phyloP scores from a whole-genome alignment of 2,329 filamentous ascomycete genomes.

The Teratosphaeria viscida region DNA sequence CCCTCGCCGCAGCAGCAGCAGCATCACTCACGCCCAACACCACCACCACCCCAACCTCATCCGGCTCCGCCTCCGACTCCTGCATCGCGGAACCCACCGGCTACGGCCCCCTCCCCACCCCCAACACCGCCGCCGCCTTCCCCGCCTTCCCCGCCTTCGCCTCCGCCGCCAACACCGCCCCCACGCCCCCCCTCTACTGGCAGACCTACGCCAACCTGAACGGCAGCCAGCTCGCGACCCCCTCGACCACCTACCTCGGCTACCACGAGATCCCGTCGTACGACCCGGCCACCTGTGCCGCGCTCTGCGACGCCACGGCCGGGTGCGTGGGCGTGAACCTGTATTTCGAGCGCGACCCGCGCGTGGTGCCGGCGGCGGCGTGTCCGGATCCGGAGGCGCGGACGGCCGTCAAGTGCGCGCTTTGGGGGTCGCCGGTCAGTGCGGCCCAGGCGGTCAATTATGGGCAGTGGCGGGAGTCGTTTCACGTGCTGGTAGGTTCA shows the following conservation, averaged over 20 bases:
- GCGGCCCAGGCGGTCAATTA: not conserved
- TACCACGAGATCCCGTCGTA: not conserved
- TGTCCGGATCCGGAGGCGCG: not conserved
- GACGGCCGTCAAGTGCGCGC: not conserved
- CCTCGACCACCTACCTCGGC: not conserved
- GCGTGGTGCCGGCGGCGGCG: not conserved
- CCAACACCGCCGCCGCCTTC: not conserved
- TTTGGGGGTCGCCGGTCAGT: not conserved
- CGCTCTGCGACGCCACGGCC: not conserved
- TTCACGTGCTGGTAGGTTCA: not conserved
- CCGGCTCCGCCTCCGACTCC: too few relatives aligned
- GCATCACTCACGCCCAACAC: not conserved
- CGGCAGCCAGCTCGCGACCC: not conserved
- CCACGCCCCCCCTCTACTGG: not conserved
- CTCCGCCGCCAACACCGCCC: not conserved
- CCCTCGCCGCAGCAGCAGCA: not conserved
- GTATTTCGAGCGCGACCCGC: not conserved
- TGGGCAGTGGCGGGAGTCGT: not conserved
- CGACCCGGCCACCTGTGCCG: not conserved
- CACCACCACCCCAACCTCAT: not conserved
- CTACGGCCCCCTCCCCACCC: not conserved
- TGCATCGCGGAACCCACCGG: not conserved
- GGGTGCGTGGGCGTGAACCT: not conserved
- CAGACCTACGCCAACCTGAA: not conserved
- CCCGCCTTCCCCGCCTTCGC: not conserved